These are phyloP conservation scores for Centrapalus pauciflorus DNA, from an alignment of 129 eudicot species.

Conservation along the genomic window DNA sequence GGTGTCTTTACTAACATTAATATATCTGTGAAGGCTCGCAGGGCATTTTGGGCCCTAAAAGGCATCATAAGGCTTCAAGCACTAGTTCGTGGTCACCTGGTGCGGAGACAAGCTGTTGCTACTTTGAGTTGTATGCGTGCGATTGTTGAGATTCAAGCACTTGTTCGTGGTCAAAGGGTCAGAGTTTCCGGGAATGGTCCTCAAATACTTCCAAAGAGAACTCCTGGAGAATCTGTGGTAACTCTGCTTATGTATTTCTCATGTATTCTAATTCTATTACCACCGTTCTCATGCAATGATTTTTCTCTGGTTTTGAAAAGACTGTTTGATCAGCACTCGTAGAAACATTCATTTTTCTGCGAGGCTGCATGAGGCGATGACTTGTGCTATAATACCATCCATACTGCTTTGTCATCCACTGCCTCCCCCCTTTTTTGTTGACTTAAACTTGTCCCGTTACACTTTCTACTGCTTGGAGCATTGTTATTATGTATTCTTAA, in stretches of 20 bases:
- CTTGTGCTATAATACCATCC: too few relatives aligned
- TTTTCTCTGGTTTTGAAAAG: background rate
- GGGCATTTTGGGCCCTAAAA: constrained; percentile 89
- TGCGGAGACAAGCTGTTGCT: constrained; percentile 86
- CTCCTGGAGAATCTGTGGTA: constrained; percentile 33
- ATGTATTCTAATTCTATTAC: background rate
- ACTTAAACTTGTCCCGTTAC: background rate
- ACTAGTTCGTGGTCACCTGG: constrained; percentile 83
- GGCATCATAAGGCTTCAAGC: constrained; percentile 94
- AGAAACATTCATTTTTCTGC: background rate
- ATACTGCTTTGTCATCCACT: background rate
- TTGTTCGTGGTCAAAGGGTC: constrained; percentile 66
- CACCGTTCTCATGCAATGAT: background rate
- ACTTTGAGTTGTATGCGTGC: constrained; percentile 76
- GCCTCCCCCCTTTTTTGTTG: background rate
- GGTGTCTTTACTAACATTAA: constrained; percentile 6
- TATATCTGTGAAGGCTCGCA: constrained; percentile 61
- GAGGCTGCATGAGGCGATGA: too few relatives aligned
- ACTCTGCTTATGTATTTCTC: background rate
- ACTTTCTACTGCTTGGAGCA: background rate
- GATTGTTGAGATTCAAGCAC: constrained; percentile 75
- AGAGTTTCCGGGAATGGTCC: constrained; percentile 39
- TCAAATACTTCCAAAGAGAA: constrained; percentile 29
- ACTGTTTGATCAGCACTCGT: too few relatives aligned
- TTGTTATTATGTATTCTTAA: background rate